Conservation (phyloP, 148 eudicot species). For the Rhododendron ferrugineum region DNA sequence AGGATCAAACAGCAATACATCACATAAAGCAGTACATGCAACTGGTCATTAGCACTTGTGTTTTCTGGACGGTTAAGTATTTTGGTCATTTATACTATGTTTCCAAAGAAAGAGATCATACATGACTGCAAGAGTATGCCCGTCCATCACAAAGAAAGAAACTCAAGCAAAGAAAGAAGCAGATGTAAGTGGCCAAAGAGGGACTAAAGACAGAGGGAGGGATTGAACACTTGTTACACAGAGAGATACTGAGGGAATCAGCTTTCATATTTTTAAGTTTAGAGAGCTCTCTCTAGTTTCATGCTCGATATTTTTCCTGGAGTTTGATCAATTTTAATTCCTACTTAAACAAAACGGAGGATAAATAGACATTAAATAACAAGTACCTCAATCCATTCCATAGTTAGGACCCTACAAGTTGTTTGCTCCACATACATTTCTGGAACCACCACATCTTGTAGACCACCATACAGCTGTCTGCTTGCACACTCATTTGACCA, state of each 20-base stretch:
- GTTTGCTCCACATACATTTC: slow-evolving; percentile 69
- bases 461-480: slow-evolving; percentile 31
- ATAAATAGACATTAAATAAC: background rate
- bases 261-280: background rate
- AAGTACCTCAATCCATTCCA: slow-evolving; percentile 95
- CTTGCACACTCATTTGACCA: background rate
- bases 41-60: background rate
- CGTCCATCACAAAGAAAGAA: background rate
- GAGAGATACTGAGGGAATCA: background rate
- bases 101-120: background rate
- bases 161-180: background rate
- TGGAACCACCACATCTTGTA: slow-evolving; percentile 87
- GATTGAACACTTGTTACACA: background rate
- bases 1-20: background rate
- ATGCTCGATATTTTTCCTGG: background rate
- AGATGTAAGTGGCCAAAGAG: background rate
- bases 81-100: background rate
- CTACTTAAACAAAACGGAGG: background rate
- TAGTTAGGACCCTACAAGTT: slow-evolving; percentile 66
- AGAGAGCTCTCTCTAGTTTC: background rate
- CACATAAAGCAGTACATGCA: background rate
- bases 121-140: background rate
- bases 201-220: background rate
- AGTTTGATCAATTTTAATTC: background rate
- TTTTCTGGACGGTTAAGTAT: background rate